Conservation (phyloP, 306 rosid species). For the Nissolia schottii region DNA sequence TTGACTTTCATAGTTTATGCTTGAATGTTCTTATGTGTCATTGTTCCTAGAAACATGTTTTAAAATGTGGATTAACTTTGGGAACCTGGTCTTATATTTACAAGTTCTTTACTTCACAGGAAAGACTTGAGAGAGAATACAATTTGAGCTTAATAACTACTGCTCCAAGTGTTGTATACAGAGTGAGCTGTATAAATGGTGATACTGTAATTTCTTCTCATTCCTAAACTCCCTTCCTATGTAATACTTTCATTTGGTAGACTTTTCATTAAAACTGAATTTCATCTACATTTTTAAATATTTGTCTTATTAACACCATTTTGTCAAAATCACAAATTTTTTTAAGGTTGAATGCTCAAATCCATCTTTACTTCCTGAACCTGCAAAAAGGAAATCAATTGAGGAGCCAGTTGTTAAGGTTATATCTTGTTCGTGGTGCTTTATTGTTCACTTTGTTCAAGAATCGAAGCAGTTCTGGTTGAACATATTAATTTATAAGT, state of each 20-base stretch:
- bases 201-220: conserved; percentile 72
- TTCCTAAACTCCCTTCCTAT: conserved; percentile 42
- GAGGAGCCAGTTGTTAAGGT: conserved; percentile 84
- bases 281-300: not conserved
- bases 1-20: conserved; percentile 14
- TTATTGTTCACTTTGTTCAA: conserved; percentile 14
- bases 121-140: conserved; percentile 79
- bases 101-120: conserved; percentile 41
- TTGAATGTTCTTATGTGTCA: conserved; percentile 13
- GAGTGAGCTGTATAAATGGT: conserved; percentile 61
- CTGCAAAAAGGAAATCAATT: conserved; percentile 63
- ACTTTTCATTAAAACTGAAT: conserved; percentile 14
- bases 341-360: conserved; percentile 73
- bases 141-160: conserved; percentile 77
- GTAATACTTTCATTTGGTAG: conserved; percentile 2
- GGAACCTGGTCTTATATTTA: conserved; percentile 21
- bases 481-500: not conserved
- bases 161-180: conserved; percentile 84
- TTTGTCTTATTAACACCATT: conserved; percentile 16
- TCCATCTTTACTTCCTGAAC: conserved; percentile 79
- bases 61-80: conserved; percentile 2
- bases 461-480: conserved; percentile 14
- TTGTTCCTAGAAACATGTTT: conserved; percentile 9
- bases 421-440: conserved; percentile 18
- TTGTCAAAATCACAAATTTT: conserved; percentile 23